phyloP scores from a whole-genome alignment of 179 eudicot genomes.

The Camellia oleifera region DNA sequence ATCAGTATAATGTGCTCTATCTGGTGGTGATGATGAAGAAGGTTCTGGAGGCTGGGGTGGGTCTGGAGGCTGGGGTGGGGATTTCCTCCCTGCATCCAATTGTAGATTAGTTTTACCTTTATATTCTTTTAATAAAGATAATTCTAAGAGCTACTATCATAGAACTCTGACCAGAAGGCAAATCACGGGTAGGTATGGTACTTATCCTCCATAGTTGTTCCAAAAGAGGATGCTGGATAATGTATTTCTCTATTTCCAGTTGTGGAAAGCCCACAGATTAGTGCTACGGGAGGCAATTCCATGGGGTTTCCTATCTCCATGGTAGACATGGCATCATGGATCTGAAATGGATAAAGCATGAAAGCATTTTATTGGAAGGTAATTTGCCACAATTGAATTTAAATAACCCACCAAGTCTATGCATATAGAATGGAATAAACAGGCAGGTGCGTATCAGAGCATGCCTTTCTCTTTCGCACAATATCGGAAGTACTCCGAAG shows the following conservation, averaged over 20 bases:
- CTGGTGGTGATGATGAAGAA: constrained; percentile 57
- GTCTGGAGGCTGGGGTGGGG: constrained; percentile 35
- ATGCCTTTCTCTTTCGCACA: constrained; percentile 54
- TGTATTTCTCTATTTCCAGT: constrained; percentile 36
- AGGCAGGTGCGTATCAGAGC: not conserved
- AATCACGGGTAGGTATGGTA: constrained; percentile 54
- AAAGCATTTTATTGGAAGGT: not conserved
- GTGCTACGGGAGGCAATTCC: constrained; percentile 74
- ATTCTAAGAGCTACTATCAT: not conserved
- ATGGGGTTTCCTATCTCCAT: constrained; percentile 55
- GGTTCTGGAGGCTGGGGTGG: constrained; percentile 32
- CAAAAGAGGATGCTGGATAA: constrained; percentile 69
- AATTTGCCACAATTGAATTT: not conserved
- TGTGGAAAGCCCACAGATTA: constrained; percentile 46
- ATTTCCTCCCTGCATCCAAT: constrained; percentile 45
- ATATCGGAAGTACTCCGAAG: constrained; percentile 67
- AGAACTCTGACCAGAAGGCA: constrained; percentile 68
- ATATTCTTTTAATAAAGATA: not conserved
- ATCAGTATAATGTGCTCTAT: constrained; percentile 34
- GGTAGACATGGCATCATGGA: constrained; percentile 23
- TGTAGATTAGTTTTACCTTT: constrained; percentile 5
- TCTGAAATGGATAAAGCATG: constrained; percentile 19
- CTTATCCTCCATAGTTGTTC: constrained; percentile 56
- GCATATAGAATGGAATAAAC: not conserved
- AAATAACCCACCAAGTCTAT: not conserved